phyloP scores from a whole-genome alignment of 2,329 filamentous ascomycete genomes.

The Talaromyces atroroseus region DNA sequence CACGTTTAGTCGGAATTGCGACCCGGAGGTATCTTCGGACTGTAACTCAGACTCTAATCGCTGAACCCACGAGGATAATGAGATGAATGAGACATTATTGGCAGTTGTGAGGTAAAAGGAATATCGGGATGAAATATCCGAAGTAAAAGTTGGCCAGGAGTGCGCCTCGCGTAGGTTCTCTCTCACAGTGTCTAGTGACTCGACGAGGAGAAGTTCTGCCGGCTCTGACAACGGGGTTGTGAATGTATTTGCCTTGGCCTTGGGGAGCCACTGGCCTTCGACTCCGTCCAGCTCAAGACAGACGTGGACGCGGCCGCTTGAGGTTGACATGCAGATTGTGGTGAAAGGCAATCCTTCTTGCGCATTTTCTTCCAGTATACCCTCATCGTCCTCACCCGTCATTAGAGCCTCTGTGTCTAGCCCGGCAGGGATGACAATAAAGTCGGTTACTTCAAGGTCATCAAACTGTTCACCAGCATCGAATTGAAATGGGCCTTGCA shows the following conservation, averaged over 20 bases:
- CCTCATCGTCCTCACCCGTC: constrained; percentile 46
- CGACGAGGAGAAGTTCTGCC: constrained; percentile 40
- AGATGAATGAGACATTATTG: constrained; percentile 51
- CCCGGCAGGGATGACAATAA: constrained; percentile 52
- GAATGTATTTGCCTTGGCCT: constrained; percentile 36
- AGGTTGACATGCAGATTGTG: constrained; percentile 54
- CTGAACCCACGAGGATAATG: constrained; percentile 52
- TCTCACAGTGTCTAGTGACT: constrained; percentile 39
- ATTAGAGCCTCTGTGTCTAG: constrained; percentile 50
- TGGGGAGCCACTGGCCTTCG: constrained; percentile 59
- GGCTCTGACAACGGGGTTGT: constrained; percentile 37
- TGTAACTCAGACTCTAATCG: constrained; percentile 54
- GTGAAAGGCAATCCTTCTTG: constrained; percentile 51
- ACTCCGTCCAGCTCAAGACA: constrained; percentile 59
- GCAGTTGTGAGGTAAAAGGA: constrained; percentile 55
- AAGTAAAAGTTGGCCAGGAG: constrained; percentile 52
- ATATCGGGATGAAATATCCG: constrained; percentile 52
- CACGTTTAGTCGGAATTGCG: constrained; percentile 52
- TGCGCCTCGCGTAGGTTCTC: constrained; percentile 20
- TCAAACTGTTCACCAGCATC: constrained; percentile 46
- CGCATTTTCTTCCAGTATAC: constrained; percentile 36
- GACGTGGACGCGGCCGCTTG: constrained; percentile 51
- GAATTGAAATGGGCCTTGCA: constrained; percentile 58
- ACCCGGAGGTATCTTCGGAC: constrained; percentile 46
- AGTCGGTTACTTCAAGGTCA: constrained; percentile 56